phyloP scores from a whole-genome alignment of 2,329 filamentous ascomycete species.

The Zymoseptoria crescenta region DNA sequence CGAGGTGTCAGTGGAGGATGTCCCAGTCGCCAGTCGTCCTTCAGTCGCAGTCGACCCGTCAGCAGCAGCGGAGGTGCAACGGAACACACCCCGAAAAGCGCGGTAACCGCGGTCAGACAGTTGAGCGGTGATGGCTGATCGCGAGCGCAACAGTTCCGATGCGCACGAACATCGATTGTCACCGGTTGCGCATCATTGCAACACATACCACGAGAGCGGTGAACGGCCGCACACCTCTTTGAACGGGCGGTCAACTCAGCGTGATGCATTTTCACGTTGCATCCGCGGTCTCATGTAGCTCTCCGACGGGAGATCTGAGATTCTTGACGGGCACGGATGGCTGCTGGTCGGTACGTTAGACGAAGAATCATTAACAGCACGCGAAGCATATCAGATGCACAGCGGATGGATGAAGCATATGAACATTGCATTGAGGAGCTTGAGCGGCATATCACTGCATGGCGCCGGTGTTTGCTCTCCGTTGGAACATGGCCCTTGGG shows the following conservation, averaged over 20 bases:
- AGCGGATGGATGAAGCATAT: slow-evolving; percentile 11
- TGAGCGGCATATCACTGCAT: slow-evolving; percentile 7
- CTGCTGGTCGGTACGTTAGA: slow-evolving; percentile 1
- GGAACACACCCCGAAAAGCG: background rate
- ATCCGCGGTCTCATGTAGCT: slow-evolving; percentile 13
- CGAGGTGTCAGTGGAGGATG: slow-evolving; percentile 31
- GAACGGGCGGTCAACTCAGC: slow-evolving; percentile 7
- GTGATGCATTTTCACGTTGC: slow-evolving; percentile 11
- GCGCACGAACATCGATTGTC: background rate
- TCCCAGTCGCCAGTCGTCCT: slow-evolving; percentile 17
- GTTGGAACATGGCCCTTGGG: slow-evolving; percentile 4
- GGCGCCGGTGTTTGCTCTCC: slow-evolving; percentile 4
- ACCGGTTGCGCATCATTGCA: slow-evolving; percentile 4
- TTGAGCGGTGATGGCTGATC: slow-evolving; percentile 11
- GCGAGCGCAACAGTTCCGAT: background rate
- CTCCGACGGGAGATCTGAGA: slow-evolving; percentile 15
- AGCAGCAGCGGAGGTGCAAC: slow-evolving; percentile 15
- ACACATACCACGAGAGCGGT: slow-evolving; percentile 9
- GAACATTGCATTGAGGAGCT: slow-evolving; percentile 6
- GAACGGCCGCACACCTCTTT: slow-evolving; percentile 1
- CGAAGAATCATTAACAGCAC: slow-evolving; percentile 11
- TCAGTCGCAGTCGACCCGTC: slow-evolving; percentile 10
- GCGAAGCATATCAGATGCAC: slow-evolving; percentile 18
- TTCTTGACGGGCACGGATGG: slow-evolving; percentile 11
- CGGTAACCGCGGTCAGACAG: slow-evolving; percentile 7